Evolutionary conservation across 345 rosid genomes (phyloP), one percentile per base, ranked within the genome.

Genomic region (Lepidium africanum): DNA sequence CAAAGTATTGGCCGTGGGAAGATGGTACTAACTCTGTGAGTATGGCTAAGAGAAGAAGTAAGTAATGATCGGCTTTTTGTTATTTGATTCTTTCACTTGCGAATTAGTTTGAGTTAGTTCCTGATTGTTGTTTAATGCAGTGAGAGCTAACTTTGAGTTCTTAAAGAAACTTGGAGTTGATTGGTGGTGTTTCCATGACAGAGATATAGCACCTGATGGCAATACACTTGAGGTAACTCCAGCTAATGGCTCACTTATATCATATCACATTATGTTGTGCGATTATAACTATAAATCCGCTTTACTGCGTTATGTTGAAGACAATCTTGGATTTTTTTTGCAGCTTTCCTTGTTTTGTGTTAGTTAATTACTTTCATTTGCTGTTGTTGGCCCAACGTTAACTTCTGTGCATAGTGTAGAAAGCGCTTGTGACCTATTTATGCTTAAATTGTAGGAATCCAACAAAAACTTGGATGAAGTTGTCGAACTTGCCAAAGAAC

Each of bases 91-190:
- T 57, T 57, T 39, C 19, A 0, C 12, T 9, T 33, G 2, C 10
- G 27, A 35, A 16, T 32, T 59, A 13, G 5, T 12, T 35, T 48
- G 49, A 55, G 52, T 73, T 71, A 39, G 12, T 51, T 73, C 2
- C 5, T 74, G 2, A 27, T 13, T 39, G 33, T 30, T 59, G 11
- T 30, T 54, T 65, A 38, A 30, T 67, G 55, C 77, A 94, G 99
- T 94, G 99, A 89, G 96, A 73, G 99, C 96, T 62, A 94, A 94
- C 81, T 91, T 94, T 65, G 99, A 94, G 87, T 89, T 94, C 73
- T 65, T 91, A 57, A 79, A 85, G 76, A 94, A 91, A 80, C 88
- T 94, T 67, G 99, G 99, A 68, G 91, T 94, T 80, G 95, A 91
- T 51, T 47, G 76, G 65, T 91, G 99, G 99, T 91, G 97, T 77